Percentiles rank a stretch among this genome's conserved stretches.
Conservation (phyloP, 2,329 filamentous ascomycete genomes). For the Diplodia seriata region DNA sequence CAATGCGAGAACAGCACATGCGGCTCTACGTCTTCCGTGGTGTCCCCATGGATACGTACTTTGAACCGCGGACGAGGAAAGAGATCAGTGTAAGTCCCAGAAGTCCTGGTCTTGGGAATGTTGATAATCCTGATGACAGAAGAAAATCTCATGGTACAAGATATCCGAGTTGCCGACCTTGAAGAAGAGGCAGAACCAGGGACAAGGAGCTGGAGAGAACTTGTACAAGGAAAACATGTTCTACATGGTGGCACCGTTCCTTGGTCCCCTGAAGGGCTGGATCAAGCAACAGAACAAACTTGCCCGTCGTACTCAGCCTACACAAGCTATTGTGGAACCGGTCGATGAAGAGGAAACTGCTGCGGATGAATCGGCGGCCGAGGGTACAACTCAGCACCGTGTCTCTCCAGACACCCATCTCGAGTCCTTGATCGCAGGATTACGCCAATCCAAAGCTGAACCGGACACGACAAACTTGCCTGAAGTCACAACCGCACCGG, state of each 20-base stretch:
- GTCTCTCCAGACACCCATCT: conserved; percentile 38
- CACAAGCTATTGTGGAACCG: conserved; percentile 33
- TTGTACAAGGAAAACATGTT: conserved; percentile 80
- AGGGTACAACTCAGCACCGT: conserved; percentile 35
- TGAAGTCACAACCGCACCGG: conserved; percentile 41
- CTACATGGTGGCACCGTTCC: conserved; percentile 96
- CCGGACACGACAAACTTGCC: conserved; percentile 40
- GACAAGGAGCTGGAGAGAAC: conserved; percentile 61
- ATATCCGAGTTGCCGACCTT: conserved; percentile 86
- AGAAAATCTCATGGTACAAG: conserved; percentile 91
- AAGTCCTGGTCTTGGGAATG: neutral
- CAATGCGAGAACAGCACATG: conserved; percentile 92
- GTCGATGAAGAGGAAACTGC: conserved; percentile 41
- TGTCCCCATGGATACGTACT: conserved; percentile 83
- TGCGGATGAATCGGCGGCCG: conserved; percentile 41
- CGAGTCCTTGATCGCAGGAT: conserved; percentile 42
- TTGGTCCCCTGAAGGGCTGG: conserved; percentile 87
- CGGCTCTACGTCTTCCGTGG: conserved; percentile 90
- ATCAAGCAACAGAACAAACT: conserved; percentile 81
- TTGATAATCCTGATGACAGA: conserved; percentile 34
- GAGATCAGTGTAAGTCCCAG: conserved; percentile 73
- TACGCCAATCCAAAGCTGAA: conserved; percentile 40
- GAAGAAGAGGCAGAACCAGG: conserved; percentile 68
- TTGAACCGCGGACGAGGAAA: conserved; percentile 90
- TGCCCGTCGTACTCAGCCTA: conserved; percentile 59